Conservation (phyloP, 2,329 filamentous ascomycete genomes). For the Beauveria rudraprayagi region DNA sequence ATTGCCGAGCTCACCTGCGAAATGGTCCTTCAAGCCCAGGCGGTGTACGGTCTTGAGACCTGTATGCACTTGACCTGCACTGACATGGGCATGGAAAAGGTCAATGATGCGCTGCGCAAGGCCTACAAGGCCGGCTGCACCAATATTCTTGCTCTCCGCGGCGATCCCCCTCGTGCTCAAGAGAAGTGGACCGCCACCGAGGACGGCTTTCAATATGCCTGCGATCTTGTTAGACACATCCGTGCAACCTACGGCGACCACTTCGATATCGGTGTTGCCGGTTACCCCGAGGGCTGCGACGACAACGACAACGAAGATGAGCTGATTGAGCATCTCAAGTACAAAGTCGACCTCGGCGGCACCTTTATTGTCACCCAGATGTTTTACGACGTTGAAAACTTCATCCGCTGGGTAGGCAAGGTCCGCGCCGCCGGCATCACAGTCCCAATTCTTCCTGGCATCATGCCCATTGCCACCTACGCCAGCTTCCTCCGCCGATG, state of each 20-base stretch:
- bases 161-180: constrained; percentile 87
- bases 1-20: constrained; percentile 90
- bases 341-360: constrained; percentile 91
- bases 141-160: constrained; percentile 89
- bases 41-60: constrained; percentile 90
- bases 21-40: constrained; percentile 94
- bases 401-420: constrained; percentile 81
- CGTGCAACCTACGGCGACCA: constrained; percentile 60
- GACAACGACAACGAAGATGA: constrained; percentile 82
- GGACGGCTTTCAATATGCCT: constrained; percentile 83
- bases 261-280: constrained; percentile 95
- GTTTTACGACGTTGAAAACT: constrained; percentile 98
- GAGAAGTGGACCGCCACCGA: constrained; percentile 89
- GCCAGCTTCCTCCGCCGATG: constrained; percentile 84
- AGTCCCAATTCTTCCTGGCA: constrained; percentile 76
- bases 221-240: constrained; percentile 82
- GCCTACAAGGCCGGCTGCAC: constrained; percentile 95
- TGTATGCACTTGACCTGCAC: constrained; percentile 99
- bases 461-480: constrained; percentile 88
- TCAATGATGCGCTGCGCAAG: constrained; percentile 77
- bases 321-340: constrained; percentile 86
- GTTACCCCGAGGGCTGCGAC: constrained; percentile 92
- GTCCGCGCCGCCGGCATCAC: constrained; percentile 78
- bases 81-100: constrained; percentile 89
- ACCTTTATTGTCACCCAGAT: constrained; percentile 97